Evolutionary conservation across 2,329 filamentous ascomycete species (phyloP).

Genomic region (Trichoderma afroharzianum): DNA sequence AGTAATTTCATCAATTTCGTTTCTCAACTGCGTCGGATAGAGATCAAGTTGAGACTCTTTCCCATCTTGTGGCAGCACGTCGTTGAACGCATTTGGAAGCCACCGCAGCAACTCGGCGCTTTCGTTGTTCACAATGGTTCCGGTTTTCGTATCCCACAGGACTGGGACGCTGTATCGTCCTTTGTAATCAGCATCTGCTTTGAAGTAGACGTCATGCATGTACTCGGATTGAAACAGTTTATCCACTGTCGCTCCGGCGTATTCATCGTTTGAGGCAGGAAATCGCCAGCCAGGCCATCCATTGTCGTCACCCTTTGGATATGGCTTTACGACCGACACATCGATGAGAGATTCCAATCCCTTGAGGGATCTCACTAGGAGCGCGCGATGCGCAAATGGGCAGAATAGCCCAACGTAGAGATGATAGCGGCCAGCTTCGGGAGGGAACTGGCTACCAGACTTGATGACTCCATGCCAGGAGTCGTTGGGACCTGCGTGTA

Average conservation of each 20-base stretch:
- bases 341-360: conserved; percentile 67
- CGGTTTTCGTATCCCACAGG: conserved; percentile 64
- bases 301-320: conserved; percentile 61
- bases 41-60: conserved; percentile 48
- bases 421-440: conserved; percentile 57
- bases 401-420: conserved; percentile 59
- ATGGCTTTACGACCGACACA: conserved; percentile 60
- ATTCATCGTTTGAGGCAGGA: conserved; percentile 47
- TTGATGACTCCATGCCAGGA: conserved; percentile 26
- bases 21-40: conserved; percentile 49
- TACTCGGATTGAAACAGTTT: conserved; percentile 63
- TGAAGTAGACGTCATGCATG: conserved; percentile 68
- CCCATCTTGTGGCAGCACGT: conserved; percentile 42
- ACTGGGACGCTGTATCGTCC: conserved; percentile 72
- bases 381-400: conserved; percentile 66
- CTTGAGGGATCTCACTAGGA: conserved; percentile 69
- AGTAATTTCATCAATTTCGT: conserved; percentile 61
- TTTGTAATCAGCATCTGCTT: conserved; percentile 61
- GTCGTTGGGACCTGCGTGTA: conserved; percentile 23
- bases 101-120: conserved; percentile 79
- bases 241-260: conserved; percentile 58
- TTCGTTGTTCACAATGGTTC: conserved; percentile 77
- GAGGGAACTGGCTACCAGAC: conserved; percentile 43
- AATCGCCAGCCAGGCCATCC: conserved; percentile 65
- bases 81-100: conserved; percentile 72